phyloP scores from a whole-genome alignment of 768 basidiomycete genomes.

The Suillus variegatus region DNA sequence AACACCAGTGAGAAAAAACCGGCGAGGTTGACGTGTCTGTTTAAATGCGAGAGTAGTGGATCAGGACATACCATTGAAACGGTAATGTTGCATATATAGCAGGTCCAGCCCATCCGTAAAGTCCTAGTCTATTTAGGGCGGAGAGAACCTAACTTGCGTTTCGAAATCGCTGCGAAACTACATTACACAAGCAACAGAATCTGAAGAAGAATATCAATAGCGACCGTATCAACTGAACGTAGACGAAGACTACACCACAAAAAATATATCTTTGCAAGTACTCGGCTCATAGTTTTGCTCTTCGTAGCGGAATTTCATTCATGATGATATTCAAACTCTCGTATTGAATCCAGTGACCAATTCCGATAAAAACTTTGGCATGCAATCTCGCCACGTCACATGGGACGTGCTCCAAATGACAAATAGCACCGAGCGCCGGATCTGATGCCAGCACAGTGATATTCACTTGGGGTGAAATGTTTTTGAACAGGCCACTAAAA shows the following conservation, averaged over 20 bases:
- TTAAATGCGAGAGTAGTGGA: not conserved
- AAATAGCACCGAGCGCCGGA: not conserved
- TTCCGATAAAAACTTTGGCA: not conserved
- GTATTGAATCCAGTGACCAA: slow-evolving; percentile 9
- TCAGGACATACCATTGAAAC: not conserved
- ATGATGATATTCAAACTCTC: slow-evolving; percentile 7
- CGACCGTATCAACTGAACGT: not conserved
- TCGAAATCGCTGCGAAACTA: not conserved
- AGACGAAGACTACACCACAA: not conserved
- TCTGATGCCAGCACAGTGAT: slow-evolving; percentile 1
- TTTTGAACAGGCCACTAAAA: not conserved
- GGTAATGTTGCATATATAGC: not conserved
- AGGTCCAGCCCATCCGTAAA: not conserved
- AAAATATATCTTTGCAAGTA: not conserved
- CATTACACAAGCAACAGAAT: not conserved
- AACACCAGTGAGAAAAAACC: not conserved
- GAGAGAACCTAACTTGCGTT: not conserved
- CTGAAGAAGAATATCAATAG: not conserved
- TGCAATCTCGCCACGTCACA: not conserved
- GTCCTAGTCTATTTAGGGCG: not conserved
- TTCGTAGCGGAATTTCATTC: slow-evolving; percentile 5
- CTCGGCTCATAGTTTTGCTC: not conserved
- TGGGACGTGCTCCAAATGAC: not conserved
- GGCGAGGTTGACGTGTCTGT: not conserved
- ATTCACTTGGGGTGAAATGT: not conserved